A percentile compares a stretch with the other conserved stretches of the same genome.
Conservation (phyloP, 345 rosid species). For the Citrus inodora region DNA sequence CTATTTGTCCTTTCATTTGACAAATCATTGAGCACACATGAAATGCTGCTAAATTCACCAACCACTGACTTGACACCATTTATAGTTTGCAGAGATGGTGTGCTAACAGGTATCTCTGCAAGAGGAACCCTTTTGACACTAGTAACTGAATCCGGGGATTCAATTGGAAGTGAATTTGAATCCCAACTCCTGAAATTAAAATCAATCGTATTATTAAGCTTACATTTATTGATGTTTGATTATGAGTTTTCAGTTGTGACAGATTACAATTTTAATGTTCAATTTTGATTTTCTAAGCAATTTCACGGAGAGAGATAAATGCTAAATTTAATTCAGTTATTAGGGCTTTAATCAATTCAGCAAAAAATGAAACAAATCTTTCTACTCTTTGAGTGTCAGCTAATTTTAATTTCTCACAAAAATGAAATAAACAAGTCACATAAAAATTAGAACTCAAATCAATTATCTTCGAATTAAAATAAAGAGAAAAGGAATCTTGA, state of each 20-base stretch:
- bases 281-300: neutral
- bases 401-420: neutral
- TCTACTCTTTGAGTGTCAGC: neutral
- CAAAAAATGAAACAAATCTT: neutral
- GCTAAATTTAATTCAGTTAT: too few relatives aligned
- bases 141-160: slow-evolving; percentile 13
- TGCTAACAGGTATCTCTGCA: slow-evolving; percentile 41
- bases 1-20: slow-evolving; percentile 9
- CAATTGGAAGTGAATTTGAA: slow-evolving; percentile 18
- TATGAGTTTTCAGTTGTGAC: neutral
- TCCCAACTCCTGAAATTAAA: slow-evolving; percentile 31
- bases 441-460: neutral
- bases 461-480: neutral
- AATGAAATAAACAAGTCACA: neutral
- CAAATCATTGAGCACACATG: slow-evolving; percentile 12
- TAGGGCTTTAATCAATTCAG: neutral
- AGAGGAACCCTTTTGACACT: slow-evolving; percentile 54
- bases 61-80: slow-evolving; percentile 10
- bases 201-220: neutral
- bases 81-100: slow-evolving; percentile 22
- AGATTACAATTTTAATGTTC: neutral
- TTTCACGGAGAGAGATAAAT: neutral
- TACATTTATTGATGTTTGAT: neutral
- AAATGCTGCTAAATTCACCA: slow-evolving; percentile 13
- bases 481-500: neutral